Base-by-base conservation (phyloP, 1,284 basidiomycete genomes). In the Uromyces viciae-fabae region DNA sequence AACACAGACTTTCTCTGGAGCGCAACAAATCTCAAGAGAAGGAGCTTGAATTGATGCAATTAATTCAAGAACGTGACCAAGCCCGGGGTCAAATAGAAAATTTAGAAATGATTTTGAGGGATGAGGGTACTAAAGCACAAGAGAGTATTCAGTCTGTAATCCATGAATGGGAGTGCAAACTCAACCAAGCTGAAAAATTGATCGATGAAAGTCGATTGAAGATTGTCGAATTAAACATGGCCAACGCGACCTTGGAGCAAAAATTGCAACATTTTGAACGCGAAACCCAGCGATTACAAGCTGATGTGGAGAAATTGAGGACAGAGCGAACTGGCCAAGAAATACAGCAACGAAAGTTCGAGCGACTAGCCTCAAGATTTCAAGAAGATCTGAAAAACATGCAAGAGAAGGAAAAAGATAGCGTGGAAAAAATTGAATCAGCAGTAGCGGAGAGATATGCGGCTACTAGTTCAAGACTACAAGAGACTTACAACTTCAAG, bases 11-110 rank as follows among this genome's bases (percentile, higher is more conserved):
- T 46, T 43, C 58, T 11, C 40, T 25, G 36, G 77, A 80, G 38
- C 66, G 68, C 28, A 73, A 36, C 28, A 80, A 80, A 62, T 58
- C 43, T 25, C 66, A 72, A 22, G 68, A 80, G 40, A 80, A 71
- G 43, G 66, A 80, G 52, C 56, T 80, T 28, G 77, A 80, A 60
- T 42, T 80, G 25, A 80, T 80, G 66, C 66, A 72, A 28, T 31
- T 80, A 19, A 80, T 71, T 36, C 68, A 80, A 17, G 66, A 60
- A 40, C 66, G 77, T n/a, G 68, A 80, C 17, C 54, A 72, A 28
- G 52, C 31, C 43, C 46, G 46, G 11, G 42, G 58, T 9, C 40
- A 64, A 31, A 58, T 38, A 28, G 60, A 46, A 36, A 33, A n/a
- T 22, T 46, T 75, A 42, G 46, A 75, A 64, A 60, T 42, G 17